phyloP scores from a whole-genome alignment of 2,329 filamentous ascomycete genomes.

The Ceratocystis papillata region DNA sequence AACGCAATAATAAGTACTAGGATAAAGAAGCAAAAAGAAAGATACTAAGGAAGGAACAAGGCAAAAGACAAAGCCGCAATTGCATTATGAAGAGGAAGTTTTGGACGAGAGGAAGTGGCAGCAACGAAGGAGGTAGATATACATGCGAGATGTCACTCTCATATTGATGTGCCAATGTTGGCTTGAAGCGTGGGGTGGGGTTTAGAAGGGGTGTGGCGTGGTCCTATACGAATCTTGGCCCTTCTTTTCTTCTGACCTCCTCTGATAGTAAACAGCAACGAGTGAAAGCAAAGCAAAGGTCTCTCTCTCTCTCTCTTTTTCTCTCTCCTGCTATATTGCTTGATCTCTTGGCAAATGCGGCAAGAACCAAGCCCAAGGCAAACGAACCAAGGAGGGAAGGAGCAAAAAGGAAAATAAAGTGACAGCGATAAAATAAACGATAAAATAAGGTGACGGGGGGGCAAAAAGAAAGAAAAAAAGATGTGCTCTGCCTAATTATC shows the following conservation, averaged over 20 bases:
- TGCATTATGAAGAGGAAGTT: background rate
- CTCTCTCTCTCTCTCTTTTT: too few species aligned
- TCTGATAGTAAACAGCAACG: conserved; percentile 5
- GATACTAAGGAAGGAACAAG: background rate
- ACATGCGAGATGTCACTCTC: background rate
- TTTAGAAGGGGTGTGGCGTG: background rate
- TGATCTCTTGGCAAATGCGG: background rate
- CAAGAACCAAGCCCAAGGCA: conserved; percentile 7
- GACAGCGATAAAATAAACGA: background rate
- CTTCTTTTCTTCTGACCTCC: background rate
- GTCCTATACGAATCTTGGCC: background rate
- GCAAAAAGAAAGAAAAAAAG: background rate
- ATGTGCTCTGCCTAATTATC: background rate
- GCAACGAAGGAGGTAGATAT: background rate
- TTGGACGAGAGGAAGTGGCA: background rate
- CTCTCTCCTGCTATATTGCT: too few species aligned
- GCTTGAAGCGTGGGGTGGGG: background rate
- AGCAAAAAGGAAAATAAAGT: background rate
- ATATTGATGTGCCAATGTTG: background rate
- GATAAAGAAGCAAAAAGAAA: background rate
- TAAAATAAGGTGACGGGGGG: background rate
- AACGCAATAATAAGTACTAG: background rate
- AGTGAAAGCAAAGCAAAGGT: background rate
- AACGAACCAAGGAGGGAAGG: conserved; percentile 3
- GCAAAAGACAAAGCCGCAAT: background rate